phyloP scores from a whole-genome alignment of 805 yeast genomes.

The Saccharomycopsis sp. region DNA sequence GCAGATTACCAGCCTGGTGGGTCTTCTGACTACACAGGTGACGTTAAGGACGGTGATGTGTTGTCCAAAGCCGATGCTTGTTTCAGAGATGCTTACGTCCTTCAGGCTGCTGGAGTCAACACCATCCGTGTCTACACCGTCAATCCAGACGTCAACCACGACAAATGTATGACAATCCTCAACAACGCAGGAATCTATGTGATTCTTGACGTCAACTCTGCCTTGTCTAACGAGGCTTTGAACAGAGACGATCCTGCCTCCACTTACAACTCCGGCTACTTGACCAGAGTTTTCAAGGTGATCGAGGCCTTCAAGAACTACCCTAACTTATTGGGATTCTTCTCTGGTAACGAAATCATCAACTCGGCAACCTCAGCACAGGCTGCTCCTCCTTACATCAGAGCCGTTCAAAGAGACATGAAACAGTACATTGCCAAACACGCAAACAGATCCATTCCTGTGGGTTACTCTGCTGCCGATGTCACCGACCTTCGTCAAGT shows the following conservation, averaged over 20 bases:
- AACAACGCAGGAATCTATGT: constrained; percentile 90
- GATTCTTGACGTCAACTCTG: constrained; percentile 77
- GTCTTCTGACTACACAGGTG: constrained; percentile 46
- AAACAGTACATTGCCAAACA: constrained; percentile 68
- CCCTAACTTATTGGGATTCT: constrained; percentile 81
- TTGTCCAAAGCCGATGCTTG: constrained; percentile 64
- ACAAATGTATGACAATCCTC: constrained; percentile 84
- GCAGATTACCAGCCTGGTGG: constrained; percentile 95
- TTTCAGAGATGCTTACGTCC: constrained; percentile 70
- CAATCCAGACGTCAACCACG: constrained; percentile 81
- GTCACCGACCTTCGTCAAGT: constrained; percentile 61
- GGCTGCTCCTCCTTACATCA: constrained; percentile 65
- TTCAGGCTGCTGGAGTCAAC: constrained; percentile 78
- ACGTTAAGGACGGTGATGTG: constrained; percentile 45
- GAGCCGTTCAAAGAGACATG: constrained; percentile 91
- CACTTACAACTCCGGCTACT: constrained; percentile 62
- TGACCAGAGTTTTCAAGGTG: constrained; percentile 75
- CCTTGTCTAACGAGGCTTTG: constrained; percentile 57
- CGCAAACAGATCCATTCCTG: constrained; percentile 74
- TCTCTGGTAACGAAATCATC: constrained; percentile 88
- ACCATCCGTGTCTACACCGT: constrained; percentile 78
- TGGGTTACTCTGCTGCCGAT: constrained; percentile 96
- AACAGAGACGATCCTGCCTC: constrained; percentile 64
- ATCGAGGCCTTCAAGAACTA: constrained; percentile 78
- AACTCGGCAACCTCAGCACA: constrained; percentile 66